A percentile compares a stretch with the other conserved stretches of the same genome.
phyloP scores from a whole-genome alignment of 805 yeast species.

The Saccharomycopsis fodiens region DNA sequence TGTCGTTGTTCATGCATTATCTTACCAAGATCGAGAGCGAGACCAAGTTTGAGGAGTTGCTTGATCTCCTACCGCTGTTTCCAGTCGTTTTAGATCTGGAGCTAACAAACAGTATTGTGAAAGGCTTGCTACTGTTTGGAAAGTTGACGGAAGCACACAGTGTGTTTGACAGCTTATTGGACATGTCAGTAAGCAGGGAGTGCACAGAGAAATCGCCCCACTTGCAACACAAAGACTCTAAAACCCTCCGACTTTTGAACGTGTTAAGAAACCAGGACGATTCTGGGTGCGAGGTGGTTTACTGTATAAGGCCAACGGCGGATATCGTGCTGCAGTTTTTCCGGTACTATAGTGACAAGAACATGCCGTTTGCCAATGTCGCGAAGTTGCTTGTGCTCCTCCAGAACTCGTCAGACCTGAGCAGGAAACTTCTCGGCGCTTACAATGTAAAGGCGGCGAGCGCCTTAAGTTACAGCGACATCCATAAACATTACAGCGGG shows the following conservation, averaged over 20 bases:
- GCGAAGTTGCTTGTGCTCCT: neutral
- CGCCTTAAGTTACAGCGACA: neutral
- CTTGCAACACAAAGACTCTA: neutral
- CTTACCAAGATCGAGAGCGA: neutral
- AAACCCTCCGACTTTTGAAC: neutral
- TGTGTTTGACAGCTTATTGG: neutral
- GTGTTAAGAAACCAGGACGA: neutral
- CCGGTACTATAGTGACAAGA: neutral
- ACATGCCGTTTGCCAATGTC: neutral
- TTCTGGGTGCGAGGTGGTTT: neutral
- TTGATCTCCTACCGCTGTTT: neutral
- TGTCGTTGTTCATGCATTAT: neutral
- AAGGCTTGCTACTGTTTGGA: neutral
- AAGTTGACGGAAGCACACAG: neutral
- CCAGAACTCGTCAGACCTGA: neutral
- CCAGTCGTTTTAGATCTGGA: neutral
- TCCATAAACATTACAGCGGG: neutral
- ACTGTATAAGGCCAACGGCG: neutral
- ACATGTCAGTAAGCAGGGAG: neutral
- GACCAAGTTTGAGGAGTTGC: neutral
- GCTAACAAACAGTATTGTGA: neutral
- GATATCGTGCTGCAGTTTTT: neutral
- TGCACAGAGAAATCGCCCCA: neutral
- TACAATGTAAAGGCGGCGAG: neutral
- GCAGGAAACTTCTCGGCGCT: neutral